Evolutionary conservation across 2,329 filamentous ascomycete genomes (phyloP), one percentile per base, ranked within the genome.

Genomic region (Sphaerulina populicola): DNA sequence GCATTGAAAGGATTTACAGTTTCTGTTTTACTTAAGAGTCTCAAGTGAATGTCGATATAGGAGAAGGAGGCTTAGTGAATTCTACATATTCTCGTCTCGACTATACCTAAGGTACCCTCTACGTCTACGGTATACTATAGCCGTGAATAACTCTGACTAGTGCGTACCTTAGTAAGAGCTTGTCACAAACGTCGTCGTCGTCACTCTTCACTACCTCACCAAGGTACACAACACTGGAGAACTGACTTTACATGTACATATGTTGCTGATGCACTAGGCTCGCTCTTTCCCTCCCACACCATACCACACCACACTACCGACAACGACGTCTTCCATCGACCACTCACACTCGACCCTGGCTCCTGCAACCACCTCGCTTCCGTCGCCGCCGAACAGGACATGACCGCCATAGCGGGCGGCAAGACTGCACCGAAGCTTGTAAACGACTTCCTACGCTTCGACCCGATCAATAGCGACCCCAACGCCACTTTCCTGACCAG

Each of bases 391-490:
- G 12, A 15, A 35, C 14, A 50, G 41, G 48, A 49, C 48, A 59
- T 59, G 57, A 39, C 50, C 52, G 44, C 43, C 29, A 43, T 33
- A 12, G 39, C 44, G 21, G 51, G 48, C 49, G 59, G 72, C 57
- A 76, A 76, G 65, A 74, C 72, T 57, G 72, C 75, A 51, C 75
- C 72, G 48, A 72, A 69, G 58, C 70, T 77, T 52, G 68, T 73
- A 53, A 70, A 75, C 57, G 76, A 80, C 61, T 71, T 80, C 57
- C 64, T 72, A 49, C 66, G 68, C 44, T 77, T 78, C 62, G 74
- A 79, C 55, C 74, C 77, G 11, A 68, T 72, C 53, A 74, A 76
- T 57, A 69, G 70, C 30, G 58, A 60, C 4, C 37, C 31, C 6
- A 52, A 42, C 15, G 42, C 41, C 41, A 66, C 63, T 49, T 66